Conservation (phyloP, 129 eudicot species). For the Logfia minima region DNA sequence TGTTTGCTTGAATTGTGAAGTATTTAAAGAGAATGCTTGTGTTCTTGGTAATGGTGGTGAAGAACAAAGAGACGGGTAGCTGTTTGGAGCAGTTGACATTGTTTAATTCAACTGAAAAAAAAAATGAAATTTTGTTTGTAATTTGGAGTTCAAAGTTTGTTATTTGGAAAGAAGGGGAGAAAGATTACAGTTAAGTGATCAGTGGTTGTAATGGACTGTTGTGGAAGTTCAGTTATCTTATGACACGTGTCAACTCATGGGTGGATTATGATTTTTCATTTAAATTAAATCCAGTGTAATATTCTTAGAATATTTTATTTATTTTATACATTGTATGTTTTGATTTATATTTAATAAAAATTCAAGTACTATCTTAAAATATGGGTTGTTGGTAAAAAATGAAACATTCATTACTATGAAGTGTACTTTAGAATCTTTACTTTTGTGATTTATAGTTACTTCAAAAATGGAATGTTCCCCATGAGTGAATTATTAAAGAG, state of each 20-base stretch:
- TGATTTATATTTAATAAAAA: neutral
- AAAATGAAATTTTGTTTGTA: neutral
- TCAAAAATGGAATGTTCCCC: neutral
- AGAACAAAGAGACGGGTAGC: conserved; percentile 62
- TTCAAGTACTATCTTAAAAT: too few species aligned
- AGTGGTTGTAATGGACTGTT: conserved; percentile 45
- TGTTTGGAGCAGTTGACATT: conserved; percentile 55
- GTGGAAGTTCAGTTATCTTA: conserved; percentile 28
- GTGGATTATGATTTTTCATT: conserved; percentile 15
- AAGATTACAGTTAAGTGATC: conserved; percentile 39
- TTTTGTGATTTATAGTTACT: neutral
- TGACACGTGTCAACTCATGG: conserved; percentile 43
- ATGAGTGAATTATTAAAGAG: neutral
- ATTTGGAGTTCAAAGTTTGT: conserved; percentile 14
- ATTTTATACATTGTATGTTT: neutral
- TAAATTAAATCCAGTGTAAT: neutral
- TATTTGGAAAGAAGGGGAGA: conserved; percentile 18
- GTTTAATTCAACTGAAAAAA: neutral
- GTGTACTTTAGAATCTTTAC: too few species aligned
- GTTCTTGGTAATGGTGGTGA: conserved; percentile 54
- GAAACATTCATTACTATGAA: neutral
- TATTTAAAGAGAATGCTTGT: conserved; percentile 16
- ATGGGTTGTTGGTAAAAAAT: neutral
- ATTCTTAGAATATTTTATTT: conserved; percentile 15
- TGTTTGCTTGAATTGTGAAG: conserved; percentile 36